These are phyloP conservation scores for Brasilioporus rufonigricans DNA, from an alignment of 768 basidiomycete genomes.

Conservation along the genomic window DNA sequence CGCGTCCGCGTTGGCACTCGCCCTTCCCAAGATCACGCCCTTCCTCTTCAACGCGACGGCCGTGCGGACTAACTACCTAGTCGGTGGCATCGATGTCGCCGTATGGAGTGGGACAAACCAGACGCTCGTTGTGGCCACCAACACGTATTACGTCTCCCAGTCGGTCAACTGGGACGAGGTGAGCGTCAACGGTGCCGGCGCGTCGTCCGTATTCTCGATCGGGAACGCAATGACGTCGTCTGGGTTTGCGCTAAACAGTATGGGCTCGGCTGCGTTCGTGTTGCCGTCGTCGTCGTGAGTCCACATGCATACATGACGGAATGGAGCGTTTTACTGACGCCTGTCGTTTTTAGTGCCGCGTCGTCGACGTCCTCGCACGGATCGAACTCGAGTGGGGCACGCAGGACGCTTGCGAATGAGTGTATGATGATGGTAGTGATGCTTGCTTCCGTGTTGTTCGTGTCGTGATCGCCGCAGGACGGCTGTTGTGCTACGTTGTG, in stretches of 20 bases:
- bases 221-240: conserved; percentile 13
- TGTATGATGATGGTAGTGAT: background rate
- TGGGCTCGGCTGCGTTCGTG: conserved; percentile 22
- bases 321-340: background rate
- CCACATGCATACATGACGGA: background rate
- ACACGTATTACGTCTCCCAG: conserved; percentile 42
- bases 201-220: conserved; percentile 8
- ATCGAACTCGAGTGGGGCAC: background rate
- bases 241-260: conserved; percentile 14
- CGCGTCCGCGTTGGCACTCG: conserved; percentile 46
- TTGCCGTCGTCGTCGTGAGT: conserved; percentile 17
- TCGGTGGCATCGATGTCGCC: conserved; percentile 46
- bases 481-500: background rate
- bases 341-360: background rate
- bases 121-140: conserved; percentile 50
- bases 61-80: conserved; percentile 39
- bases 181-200: conserved; percentile 4
- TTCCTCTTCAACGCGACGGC: conserved; percentile 46
- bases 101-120: conserved; percentile 45
- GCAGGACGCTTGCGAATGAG: background rate
- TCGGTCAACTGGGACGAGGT: conserved; percentile 35
- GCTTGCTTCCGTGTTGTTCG: background rate
- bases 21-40: conserved; percentile 44
- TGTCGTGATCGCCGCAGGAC: background rate
- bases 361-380: background rate